Base-by-base conservation (phyloP, 176 grass and related monocot genomes). In the Pontederia paniculata region DNA sequence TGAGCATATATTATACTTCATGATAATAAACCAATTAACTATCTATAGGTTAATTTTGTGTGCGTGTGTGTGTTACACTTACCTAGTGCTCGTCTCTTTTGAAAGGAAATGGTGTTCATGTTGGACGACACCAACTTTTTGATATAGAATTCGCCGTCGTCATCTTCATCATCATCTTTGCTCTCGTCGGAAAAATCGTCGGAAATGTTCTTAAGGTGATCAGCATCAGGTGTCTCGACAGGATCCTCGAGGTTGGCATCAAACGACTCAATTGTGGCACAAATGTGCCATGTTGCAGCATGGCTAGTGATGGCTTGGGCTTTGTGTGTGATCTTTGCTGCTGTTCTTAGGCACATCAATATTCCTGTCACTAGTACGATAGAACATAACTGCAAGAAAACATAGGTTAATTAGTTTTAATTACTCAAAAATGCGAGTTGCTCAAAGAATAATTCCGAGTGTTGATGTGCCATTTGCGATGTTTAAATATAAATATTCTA, bases 41-140 rank as follows among this genome's bases (percentile, higher is more conserved):
- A n/a, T n/a, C n/a, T n/a, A n/a, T n/a, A n/a, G n/a, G n/a, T n/a
- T n/a, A n/a, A n/a, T n/a, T n/a, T n/a, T n/a, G n/a, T n/a, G n/a
- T n/a, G n/a, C n/a, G n/a, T n/a, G n/a, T n/a, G n/a, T n/a, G n/a
- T n/a, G n/a, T n/a, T n/a, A n/a, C 43, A 17, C 23, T 63, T 73
- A 94, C 89, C 84, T 79, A 94, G 65, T 6, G 89, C 89, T 65
- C 88, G 89, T 25, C 89, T 74, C 51, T 94, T 94, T 21, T 94
- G 89, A 79, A 94, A 94, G 12, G 84, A 81, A 57, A 94, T 78
- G 42, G 83, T 79, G 37, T 73, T 46, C 0, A 72, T 61, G 0
- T 79, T 11, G 0, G 76, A 65, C 46, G 22, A 46, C 12, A 74
- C 18, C 45, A 88, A 60, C 65, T 66, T 81, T 25, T 70, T 84